Base-by-base conservation (phyloP, 768 basidiomycete species). In the Suillus americanus region DNA sequence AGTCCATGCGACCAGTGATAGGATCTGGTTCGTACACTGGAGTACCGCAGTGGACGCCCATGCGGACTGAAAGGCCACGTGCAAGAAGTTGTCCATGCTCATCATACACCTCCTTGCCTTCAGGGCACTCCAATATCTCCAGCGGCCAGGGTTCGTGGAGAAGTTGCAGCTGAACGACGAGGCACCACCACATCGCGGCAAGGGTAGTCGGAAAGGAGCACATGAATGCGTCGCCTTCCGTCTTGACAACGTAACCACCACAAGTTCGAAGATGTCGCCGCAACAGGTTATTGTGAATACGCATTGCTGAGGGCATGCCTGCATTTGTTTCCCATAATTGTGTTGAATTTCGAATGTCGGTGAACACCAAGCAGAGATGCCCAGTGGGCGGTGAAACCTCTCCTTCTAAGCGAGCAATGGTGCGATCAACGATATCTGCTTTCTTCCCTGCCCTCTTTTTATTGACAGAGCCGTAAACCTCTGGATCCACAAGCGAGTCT, bases 201-300 rank as follows among this genome's bases (percentile, higher is more conserved):
- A 94, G 82, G 14, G 94, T 86, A 2, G 89, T 92, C 3, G 94
- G 92, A 84, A 99, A 99, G 25, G 97, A 94, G 61, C 95, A 95
- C 92, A 99, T 96, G 82, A 99, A 99, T 0, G 97, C 89, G 72
- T 99, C 97, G 35, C 97, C 97, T 88, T 99, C 97, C 13, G 97
- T 99, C 79, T 99, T 99, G 72, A 99, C 97, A 78, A 98, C 95
- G 75, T 99, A 99, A 1, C 97, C 97, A 35, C 95, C 95, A 70
- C 95, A 96, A 48, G 91, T 82, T 35, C 97, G 87, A 38, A 98
- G 80, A 65, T 91, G 89, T 7, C 96, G 85, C 25, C 97, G 88
- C 54, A 99, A 83, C 28, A 98, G 82, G 60, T 79, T 83, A 74
- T 99, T 96, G 78, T 99, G 97, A 68, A 95, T 77, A 33, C 88